Evolutionary conservation across 345 rosid genomes (phyloP), one percentile per base, ranked within the genome.

Genomic region (Jatropha curcas): DNA sequence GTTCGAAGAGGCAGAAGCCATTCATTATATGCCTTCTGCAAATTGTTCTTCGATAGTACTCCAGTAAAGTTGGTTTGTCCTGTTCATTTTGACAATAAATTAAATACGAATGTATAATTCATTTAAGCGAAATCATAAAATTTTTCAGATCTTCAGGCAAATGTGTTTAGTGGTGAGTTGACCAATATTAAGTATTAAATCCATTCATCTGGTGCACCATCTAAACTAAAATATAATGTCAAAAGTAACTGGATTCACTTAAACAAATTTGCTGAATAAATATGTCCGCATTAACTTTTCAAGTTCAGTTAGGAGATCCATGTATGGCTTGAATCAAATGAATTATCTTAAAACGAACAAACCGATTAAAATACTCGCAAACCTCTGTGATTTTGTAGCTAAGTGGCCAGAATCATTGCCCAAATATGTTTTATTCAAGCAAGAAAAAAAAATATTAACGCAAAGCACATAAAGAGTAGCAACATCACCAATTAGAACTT

Each of bases 1-100:
- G 83, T 79, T 45, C 90, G 85, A 55, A 92, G 96, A 60, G 99
- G 99, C 48, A 92, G 75, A 59, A 95, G 85, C 99, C 99, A 95
- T 69, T 91, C 92, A 6, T 83, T 78, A 77, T 82, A 83, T 20
- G 87, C 96, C 79, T 80, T 87, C 80, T 73, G 79, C 65, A 92
- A 82, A 65, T 84, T 92, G 72, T 78, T 80, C 87, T 79, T 81
- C 43, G 86, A 82, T 34, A 84, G 74, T 33, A 88, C 80, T 66
- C 82, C 87, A 4, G 86, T 84, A 70, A 65, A 59, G 74, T 82
- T 86, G 81, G 79, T 79, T 61, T 80, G 81, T 50, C 86, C 92
- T 85, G 89, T 74, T 28, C 79, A 72, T 10, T 35, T 73, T n/a
- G 33, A 57, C 30, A 48, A 30, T 14, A 34, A 31, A 20, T 31